Conservation (phyloP, 805 yeast species). For the Myxozyma vanderwaltii region DNA sequence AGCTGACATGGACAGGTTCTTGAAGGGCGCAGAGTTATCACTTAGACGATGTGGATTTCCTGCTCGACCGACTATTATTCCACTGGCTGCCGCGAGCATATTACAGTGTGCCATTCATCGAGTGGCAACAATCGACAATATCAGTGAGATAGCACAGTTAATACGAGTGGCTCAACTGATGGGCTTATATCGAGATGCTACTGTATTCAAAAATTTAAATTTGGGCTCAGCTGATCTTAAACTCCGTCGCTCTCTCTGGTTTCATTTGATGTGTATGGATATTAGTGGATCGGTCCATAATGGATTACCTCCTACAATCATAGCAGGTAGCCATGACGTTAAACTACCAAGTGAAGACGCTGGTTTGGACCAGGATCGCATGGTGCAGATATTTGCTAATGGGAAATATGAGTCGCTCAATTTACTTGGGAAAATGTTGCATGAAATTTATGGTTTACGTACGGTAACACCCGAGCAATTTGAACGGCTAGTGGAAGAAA, state of each 20-base stretch:
- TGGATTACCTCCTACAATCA: constrained; percentile 23
- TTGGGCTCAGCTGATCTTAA: neutral
- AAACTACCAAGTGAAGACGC: constrained; percentile 14
- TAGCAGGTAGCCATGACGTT: constrained; percentile 13
- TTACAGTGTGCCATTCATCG: constrained; percentile 16
- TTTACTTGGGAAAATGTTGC: constrained; percentile 9
- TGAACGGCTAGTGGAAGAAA: constrained; percentile 7
- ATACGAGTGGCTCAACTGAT: constrained; percentile 27
- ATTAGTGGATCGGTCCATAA: constrained; percentile 19
- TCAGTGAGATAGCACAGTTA: constrained; percentile 16
- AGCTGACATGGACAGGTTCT: constrained; percentile 5
- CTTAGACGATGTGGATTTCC: constrained; percentile 20
- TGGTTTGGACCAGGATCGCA: constrained; percentile 17
- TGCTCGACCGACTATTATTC: constrained; percentile 16
- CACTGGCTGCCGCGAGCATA: constrained; percentile 17
- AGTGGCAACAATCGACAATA: constrained; percentile 11
- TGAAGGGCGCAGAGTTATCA: constrained; percentile 14
- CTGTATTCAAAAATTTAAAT: constrained; percentile 9
- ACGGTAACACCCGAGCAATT: constrained; percentile 2
- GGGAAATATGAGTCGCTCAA: constrained; percentile 13
- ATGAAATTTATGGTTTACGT: constrained; percentile 21
- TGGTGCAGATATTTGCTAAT: constrained; percentile 15
- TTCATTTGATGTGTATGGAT: constrained; percentile 24
- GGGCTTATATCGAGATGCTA: constrained; percentile 32
- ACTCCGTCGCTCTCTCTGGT: constrained; percentile 23